Percentiles rank a stretch among this genome's conserved stretches.
These are phyloP conservation scores for Chlamydomonas applanata DNA, from an alignment of 139 green algal species.

Conservation along the genomic window DNA sequence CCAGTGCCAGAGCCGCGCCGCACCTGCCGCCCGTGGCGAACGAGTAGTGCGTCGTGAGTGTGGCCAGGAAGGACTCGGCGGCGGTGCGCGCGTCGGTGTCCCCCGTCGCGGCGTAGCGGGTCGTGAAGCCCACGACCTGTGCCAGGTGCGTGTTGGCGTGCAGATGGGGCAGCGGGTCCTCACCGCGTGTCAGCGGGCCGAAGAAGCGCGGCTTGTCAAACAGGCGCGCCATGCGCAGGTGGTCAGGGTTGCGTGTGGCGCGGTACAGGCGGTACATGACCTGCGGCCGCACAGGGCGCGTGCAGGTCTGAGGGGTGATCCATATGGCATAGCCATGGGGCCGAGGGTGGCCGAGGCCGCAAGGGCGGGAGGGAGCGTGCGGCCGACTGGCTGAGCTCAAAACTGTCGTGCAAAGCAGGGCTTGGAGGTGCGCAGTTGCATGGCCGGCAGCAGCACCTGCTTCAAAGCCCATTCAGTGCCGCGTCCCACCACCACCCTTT, in stretches of 20 bases:
- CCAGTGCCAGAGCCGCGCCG: too few species aligned
- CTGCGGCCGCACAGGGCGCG: too few species aligned
- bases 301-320: background rate
- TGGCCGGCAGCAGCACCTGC: too few species aligned
- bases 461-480: too few species aligned
- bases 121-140: constrained; percentile 67
- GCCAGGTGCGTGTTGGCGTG: constrained; percentile 77
- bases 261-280: constrained; percentile 57
- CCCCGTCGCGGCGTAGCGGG: constrained; percentile 38
- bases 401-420: too few species aligned
- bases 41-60: constrained; percentile 16
- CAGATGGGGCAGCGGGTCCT: constrained; percentile 49
- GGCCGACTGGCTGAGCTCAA: too few species aligned
- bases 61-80: constrained; percentile 47
- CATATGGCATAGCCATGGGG: too few species aligned
- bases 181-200: constrained; percentile 28
- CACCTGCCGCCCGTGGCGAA: constrained; percentile 51
- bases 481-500: too few species aligned
- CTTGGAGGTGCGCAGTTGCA: too few species aligned
- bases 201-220: constrained; percentile 64
- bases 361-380: too few species aligned
- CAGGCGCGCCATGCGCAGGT: constrained; percentile 41
- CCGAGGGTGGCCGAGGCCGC: too few species aligned
- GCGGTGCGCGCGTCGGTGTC: constrained; percentile 27
- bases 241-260: constrained; percentile 24